phyloP scores from a whole-genome alignment of 176 grass and related monocot genomes.

The Triticum monococcum region DNA sequence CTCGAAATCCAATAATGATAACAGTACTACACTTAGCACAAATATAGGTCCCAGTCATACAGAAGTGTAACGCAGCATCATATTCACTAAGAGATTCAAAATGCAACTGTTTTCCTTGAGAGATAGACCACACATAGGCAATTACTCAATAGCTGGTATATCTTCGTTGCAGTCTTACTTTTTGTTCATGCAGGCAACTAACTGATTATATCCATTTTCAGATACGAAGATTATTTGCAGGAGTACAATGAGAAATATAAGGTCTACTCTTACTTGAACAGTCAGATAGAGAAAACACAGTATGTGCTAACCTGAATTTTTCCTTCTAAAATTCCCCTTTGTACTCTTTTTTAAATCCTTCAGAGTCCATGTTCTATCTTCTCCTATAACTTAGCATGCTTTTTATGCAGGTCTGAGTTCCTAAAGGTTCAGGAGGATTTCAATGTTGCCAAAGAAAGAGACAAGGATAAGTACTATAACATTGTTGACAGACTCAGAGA shows the following conservation, averaged over 20 bases:
- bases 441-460: constrained; percentile 56
- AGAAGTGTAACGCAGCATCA: not conserved
- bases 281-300: constrained; percentile 76
- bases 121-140: not conserved
- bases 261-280: constrained; percentile 70
- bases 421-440: constrained; percentile 66
- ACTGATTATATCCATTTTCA: constrained; percentile 50
- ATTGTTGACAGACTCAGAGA: constrained; percentile 69
- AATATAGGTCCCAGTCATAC: not conserved
- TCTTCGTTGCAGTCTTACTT: not conserved
- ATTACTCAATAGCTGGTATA: not conserved
- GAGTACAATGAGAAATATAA: constrained; percentile 85
- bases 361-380: constrained; percentile 2
- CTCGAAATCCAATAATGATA: not conserved
- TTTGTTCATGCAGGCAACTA: not conserved
- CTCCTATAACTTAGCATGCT: constrained; percentile 4
- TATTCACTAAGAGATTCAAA: not conserved
- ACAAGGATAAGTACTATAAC: constrained; percentile 56
- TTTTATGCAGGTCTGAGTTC: constrained; percentile 56
- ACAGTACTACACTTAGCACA: not conserved
- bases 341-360: constrained; percentile 8
- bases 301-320: constrained; percentile 33
- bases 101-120: not conserved
- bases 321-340: not conserved
- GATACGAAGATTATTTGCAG: constrained; percentile 80